Evolutionary conservation across 768 basidiomycete species (phyloP).

Genomic region (Suillus paluster): DNA sequence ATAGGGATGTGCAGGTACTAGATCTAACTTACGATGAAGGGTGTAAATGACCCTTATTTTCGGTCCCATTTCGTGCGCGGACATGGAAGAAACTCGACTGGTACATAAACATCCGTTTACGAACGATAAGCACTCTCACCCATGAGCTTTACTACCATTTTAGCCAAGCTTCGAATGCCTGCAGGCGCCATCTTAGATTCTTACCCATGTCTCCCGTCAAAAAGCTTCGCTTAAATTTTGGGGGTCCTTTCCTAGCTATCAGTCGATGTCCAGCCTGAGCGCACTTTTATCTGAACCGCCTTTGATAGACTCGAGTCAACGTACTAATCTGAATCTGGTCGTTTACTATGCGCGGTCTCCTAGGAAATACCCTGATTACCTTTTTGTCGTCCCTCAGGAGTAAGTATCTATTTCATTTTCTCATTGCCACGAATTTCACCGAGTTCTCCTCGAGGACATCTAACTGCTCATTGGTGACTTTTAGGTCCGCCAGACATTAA

Average conservation of each 20-base stretch:
- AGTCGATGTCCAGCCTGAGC: slow-evolving; percentile 1
- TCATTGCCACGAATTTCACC: slow-evolving; percentile 8
- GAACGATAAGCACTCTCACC: slow-evolving; percentile 19
- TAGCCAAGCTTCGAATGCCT: slow-evolving; percentile 23
- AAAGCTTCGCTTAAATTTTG: slow-evolving; percentile 36
- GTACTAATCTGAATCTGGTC: not conserved
- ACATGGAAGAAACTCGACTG: slow-evolving; percentile 15
- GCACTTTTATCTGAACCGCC: not conserved
- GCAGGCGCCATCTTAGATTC: slow-evolving; percentile 17
- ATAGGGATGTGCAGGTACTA: slow-evolving; percentile 20
- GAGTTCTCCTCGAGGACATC: slow-evolving; percentile 4
- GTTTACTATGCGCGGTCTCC: slow-evolving; percentile 33
- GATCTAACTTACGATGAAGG: slow-evolving; percentile 16
- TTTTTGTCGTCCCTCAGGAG: not conserved
- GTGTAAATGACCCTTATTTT: slow-evolving; percentile 14
- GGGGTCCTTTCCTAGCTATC: slow-evolving; percentile 23
- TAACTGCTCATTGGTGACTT: not conserved
- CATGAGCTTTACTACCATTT: slow-evolving; percentile 19
- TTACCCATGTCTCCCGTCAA: slow-evolving; percentile 24
- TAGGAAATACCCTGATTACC: slow-evolving; percentile 21
- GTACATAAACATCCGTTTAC: slow-evolving; percentile 17
- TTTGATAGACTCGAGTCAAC: not conserved
- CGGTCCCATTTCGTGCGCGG: slow-evolving; percentile 16
- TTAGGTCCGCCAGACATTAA: not conserved
- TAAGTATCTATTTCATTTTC: not conserved